Conservation (phyloP, 108 stramenopile species). For the Fistulifera pelliculosa region DNA sequence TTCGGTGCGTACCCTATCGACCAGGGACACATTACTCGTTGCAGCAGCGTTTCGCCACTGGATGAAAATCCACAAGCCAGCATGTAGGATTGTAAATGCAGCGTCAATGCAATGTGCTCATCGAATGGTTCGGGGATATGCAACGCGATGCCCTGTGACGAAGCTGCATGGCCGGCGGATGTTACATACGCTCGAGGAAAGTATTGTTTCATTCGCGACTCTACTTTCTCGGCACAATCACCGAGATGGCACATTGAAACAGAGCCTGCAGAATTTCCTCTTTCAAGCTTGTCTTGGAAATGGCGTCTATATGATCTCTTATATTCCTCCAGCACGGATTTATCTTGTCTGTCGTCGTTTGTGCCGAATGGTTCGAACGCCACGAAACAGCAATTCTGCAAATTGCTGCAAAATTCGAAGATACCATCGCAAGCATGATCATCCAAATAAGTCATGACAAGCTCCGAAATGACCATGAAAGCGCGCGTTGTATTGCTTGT, state of each 20-base stretch:
- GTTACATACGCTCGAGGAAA: neutral
- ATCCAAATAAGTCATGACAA: conserved; percentile 63
- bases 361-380: conserved; percentile 39
- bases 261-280: conserved; percentile 19
- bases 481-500: conserved; percentile 24
- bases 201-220: neutral
- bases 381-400: conserved; percentile 30
- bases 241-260: neutral
- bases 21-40: neutral
- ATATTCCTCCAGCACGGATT: conserved; percentile 42
- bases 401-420: conserved; percentile 14
- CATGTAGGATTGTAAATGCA: conserved; percentile 59
- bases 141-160: conserved; percentile 6
- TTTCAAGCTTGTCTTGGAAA: conserved; percentile 44
- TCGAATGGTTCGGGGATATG: conserved; percentile 52
- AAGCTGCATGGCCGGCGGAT: conserved; percentile 2
- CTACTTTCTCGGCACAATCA: neutral
- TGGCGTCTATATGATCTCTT: conserved; percentile 31
- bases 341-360: neutral
- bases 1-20: too few relatives aligned
- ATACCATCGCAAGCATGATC: conserved; percentile 16
- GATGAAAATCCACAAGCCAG: conserved; percentile 22
- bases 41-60: neutral
- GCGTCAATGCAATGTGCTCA: conserved; percentile 56
- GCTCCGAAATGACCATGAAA: conserved; percentile 46